Base-by-base conservation (phyloP, 768 basidiomycete species). In the Suillus luteus region DNA sequence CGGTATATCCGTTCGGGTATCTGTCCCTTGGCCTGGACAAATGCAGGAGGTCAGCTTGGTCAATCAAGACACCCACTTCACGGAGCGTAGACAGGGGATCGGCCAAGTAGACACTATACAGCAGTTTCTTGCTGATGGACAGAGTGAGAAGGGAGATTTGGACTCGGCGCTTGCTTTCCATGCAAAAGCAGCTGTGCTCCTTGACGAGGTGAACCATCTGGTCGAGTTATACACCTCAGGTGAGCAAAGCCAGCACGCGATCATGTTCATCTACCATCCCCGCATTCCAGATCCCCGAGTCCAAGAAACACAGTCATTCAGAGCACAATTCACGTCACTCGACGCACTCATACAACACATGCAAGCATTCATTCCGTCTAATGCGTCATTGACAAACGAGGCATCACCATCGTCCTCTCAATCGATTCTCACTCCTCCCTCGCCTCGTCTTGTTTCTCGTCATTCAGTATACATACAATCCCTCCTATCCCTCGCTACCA, bases 271-370 rank as follows among this genome's bases (percentile, higher is more conserved):
- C 59, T 24, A 40, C 24, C 8, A 62, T 17, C 35, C 2, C 33
- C 31, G 17, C 35, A 61, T 48, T 14, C 14, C 41, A 60, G 60
- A 61, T 62, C 15, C 44, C 24, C 62, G 27, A 2, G 8, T 60
- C 14, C 15, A 62, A 80, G 15, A 76, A 81, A 82, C 66, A 60
- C 80, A 71, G 46, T 59, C 62, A 46, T 83, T 83, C 61, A 75
- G 75, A 27, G 70, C 75, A 15, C 78, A 80, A 8, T 85, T 86
- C 24, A 76, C 75, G 49, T 79, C 78, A 2, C 71, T 85, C 61
- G 81, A 83, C 64, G 69, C 74, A 38, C 76, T 85, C 54, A 81
- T 86, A 43, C 80, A 81, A 5, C 69, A 69, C 1, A 78, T 85
- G 60, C 78, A 77, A 22, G 33, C 22, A n/a, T 60, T 48, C 22